Base-by-base conservation (phyloP, 331 rosid species). In the Malus hybrid region DNA sequence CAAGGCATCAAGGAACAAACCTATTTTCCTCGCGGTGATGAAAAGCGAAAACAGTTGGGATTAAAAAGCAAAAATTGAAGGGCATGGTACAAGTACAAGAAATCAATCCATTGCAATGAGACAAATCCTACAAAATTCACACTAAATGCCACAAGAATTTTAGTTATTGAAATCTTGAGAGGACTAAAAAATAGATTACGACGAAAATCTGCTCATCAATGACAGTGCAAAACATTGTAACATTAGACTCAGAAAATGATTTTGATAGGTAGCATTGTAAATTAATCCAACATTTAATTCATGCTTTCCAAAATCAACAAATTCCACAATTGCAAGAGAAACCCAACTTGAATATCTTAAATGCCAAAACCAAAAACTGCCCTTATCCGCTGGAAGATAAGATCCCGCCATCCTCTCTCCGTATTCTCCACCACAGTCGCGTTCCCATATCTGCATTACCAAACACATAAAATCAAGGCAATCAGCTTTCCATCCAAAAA, bases 381-480 rank as follows among this genome's bases (percentile, higher is more conserved):
- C 52, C 92, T 85, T 70, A 94, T 92, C 90, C 87, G 86, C 64
- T 92, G 94, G 85, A 92, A 94, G 10, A 94, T 92, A 39, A 86
- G 97, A 80, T 92, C 98, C 84, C 96, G 85, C 99, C 96, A 94
- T 55, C 99, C 99, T 78, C 96, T 88, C 79, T 94, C 96, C 0
- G 96, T 94, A 80, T 94, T 94, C 93, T 94, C 99, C 78, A 86
- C 92, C 78, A 94, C 96, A 20, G 97, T 94, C 4, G 96, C 86
- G 70, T 92, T 94, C 48, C 99, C 97, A 79, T 94, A 94, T 80
- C 97, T 94, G 87, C 79, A 69, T 50, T 50, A 18, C 24, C 75
- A 19, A 15, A 39, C 27, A 71, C 9, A 42, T 54, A 67, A 19
- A 63, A 10, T 64, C 16, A 36, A 76, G 4, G 56, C 46, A 50